Percentiles rank a stretch among this genome's conserved stretches.
These are phyloP conservation scores for Hyphodiscus hymeniophilus DNA, from an alignment of 495 filamentous ascomycete species.

Conservation along the genomic window DNA sequence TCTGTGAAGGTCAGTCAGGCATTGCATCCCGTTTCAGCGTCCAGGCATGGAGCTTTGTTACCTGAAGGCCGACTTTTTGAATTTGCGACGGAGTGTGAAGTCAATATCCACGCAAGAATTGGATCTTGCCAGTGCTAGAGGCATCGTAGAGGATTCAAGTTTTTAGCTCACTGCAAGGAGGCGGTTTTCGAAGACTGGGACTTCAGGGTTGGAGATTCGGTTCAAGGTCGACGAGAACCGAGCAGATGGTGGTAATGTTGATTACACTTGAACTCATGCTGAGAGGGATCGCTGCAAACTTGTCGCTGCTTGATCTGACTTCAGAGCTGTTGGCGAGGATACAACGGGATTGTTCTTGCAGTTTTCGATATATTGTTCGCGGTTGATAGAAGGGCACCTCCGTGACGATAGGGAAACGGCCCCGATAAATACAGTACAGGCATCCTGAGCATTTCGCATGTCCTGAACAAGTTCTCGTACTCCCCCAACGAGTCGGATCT, in stretches of 20 bases:
- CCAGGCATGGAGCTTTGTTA: slow-evolving; percentile 24
- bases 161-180: too few species aligned
- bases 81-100: slow-evolving; percentile 75
- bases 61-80: slow-evolving; percentile 70
- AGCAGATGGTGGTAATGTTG: too few species aligned
- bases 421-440: background rate
- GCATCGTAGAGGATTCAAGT: background rate
- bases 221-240: too few species aligned
- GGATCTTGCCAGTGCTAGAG: slow-evolving; percentile 24
- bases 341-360: background rate
- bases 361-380: background rate
- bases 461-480: background rate
- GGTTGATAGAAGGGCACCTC: background rate
- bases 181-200: too few species aligned
- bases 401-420: background rate
- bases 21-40: background rate
- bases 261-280: too few species aligned
- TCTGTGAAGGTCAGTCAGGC: slow-evolving; percentile 26
- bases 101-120: slow-evolving; percentile 61
- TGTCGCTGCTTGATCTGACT: background rate
- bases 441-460: background rate
- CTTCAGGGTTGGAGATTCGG: slow-evolving; percentile 1
- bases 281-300: background rate
- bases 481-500: background rate
- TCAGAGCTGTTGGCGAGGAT: background rate